phyloP scores from a whole-genome alignment of 2,329 filamentous ascomycete species.

The Escovopsis weberi region DNA sequence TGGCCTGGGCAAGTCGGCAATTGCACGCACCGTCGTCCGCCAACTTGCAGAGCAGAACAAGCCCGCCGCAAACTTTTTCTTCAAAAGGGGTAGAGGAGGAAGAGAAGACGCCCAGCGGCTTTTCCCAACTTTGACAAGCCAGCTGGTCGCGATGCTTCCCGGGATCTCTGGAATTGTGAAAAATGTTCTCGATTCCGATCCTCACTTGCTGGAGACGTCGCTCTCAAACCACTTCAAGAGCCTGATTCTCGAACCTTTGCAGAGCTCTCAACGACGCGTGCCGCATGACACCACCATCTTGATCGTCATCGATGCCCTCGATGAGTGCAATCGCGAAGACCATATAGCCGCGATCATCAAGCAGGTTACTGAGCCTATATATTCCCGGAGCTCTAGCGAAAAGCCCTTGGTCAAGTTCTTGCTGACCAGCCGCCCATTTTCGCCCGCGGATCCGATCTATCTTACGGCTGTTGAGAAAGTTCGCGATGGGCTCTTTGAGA shows the following conservation, averaged over 20 bases:
- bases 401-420: constrained; percentile 17
- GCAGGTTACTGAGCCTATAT: neutral
- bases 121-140: constrained; percentile 23
- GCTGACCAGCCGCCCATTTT: constrained; percentile 24
- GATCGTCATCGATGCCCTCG: constrained; percentile 21
- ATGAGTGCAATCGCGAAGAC: constrained; percentile 14
- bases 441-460: constrained; percentile 20
- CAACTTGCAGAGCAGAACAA: accelerated
- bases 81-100: constrained; percentile 22
- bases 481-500: neutral
- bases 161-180: constrained; percentile 6
- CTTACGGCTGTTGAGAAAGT: constrained; percentile 12
- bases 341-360: constrained; percentile 17
- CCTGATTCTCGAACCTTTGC: constrained; percentile 3
- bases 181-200: constrained; percentile 1
- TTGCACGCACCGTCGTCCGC: constrained; percentile 6
- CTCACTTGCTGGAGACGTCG: neutral
- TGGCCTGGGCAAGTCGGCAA: constrained; percentile 11
- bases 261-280: neutral
- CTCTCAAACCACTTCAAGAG: constrained; percentile 6
- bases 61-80: constrained; percentile 27
- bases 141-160: constrained; percentile 16
- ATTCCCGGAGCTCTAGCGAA: no score
- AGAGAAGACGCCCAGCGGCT: constrained; percentile 20
- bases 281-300: neutral